Evolutionary conservation across 2,329 filamentous ascomycete species (phyloP).

Genomic region (Aspergillus carbonarius): DNA sequence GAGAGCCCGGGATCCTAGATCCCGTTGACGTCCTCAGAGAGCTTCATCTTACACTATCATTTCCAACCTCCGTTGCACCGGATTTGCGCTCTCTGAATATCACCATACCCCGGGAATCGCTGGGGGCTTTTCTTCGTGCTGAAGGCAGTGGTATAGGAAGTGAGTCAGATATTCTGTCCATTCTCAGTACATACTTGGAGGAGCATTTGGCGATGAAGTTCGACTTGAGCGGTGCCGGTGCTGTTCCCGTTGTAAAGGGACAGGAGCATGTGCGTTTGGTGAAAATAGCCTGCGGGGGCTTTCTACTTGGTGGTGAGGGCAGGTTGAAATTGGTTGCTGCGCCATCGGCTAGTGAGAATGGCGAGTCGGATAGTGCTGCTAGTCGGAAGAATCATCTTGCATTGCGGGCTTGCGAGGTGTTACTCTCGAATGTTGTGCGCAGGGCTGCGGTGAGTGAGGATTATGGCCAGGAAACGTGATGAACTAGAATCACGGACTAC

Average conservation of each 20-base stretch:
- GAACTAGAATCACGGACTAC: not conserved
- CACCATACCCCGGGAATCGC: constrained; percentile 31
- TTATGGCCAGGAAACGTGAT: not conserved
- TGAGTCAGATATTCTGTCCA: constrained; percentile 20
- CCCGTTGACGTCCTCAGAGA: constrained; percentile 38
- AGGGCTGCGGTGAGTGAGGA: constrained; percentile 27
- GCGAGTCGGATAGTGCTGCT: constrained; percentile 19
- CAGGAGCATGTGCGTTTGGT: constrained; percentile 35
- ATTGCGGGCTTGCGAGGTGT: constrained; percentile 31
- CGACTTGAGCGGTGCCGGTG: constrained; percentile 24
- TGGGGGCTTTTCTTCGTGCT: constrained; percentile 21
- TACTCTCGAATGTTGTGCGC: constrained; percentile 33
- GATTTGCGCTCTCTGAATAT: constrained; percentile 36
- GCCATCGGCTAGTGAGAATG: constrained; percentile 14
- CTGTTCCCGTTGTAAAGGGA: not conserved
- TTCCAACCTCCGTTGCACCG: constrained; percentile 36
- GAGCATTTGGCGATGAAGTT: constrained; percentile 42
- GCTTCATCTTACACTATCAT: constrained; percentile 41
- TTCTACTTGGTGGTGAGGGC: constrained; percentile 40
- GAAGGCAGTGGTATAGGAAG: constrained; percentile 8
- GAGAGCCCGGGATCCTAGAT: not conserved
- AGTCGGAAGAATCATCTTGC: constrained; percentile 21
- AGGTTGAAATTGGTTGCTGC: constrained; percentile 39
- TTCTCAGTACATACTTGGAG: constrained; percentile 37
- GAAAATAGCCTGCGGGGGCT: constrained; percentile 40